These are phyloP conservation scores for Strobilomyces confusus DNA, from an alignment of 768 basidiomycete species.

Conservation along the genomic window DNA sequence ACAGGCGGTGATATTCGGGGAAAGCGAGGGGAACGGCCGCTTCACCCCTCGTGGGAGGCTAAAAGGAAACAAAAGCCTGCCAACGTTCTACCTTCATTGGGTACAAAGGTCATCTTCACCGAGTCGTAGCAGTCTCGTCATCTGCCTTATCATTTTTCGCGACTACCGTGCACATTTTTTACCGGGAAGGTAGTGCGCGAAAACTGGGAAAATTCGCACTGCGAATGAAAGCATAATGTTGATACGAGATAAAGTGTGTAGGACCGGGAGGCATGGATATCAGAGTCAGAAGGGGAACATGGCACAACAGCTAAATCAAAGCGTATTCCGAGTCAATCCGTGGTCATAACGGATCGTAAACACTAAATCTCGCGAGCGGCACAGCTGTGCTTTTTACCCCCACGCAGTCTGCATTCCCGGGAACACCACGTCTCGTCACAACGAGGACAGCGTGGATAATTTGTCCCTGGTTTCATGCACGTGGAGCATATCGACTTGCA, in stretches of 20 bases:
- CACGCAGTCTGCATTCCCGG: constrained; percentile 51
- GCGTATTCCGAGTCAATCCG: not conserved
- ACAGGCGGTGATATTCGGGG: not conserved
- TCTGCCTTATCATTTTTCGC: not conserved
- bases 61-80: constrained; percentile 72
- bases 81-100: constrained; percentile 63
- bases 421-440: constrained; percentile 65
- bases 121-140: constrained; percentile 7
- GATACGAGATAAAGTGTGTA: not conserved
- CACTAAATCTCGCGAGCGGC: constrained; percentile 12
- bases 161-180: not conserved
- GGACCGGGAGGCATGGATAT: not conserved
- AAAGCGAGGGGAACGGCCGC: constrained; percentile 28
- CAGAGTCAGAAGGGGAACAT: not conserved
- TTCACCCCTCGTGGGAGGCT: constrained; percentile 98
- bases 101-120: constrained; percentile 78
- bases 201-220: not conserved
- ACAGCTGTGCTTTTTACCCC: constrained; percentile 52
- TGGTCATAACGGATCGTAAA: not conserved
- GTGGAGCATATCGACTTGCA: constrained; percentile 42
- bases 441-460: constrained; percentile 59
- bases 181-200: not conserved
- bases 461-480: constrained; percentile 48
- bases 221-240: not conserved
- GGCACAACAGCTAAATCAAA: not conserved